phyloP scores from a whole-genome alignment of 2,329 filamentous ascomycete genomes.

The Aspergillus tamarii region DNA sequence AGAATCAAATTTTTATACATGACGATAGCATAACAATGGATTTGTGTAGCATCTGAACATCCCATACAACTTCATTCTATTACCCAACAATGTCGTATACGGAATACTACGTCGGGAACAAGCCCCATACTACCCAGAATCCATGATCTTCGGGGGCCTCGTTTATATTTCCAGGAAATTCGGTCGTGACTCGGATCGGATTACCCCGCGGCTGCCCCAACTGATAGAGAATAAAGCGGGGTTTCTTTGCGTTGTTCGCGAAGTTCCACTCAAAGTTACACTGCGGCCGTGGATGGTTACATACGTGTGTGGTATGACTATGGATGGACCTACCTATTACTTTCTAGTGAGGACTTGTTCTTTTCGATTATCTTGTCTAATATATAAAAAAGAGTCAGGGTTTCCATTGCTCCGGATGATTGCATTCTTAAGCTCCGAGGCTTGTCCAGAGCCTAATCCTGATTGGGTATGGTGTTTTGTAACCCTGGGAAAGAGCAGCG shows the following conservation, averaged over 20 bases:
- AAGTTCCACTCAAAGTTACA: neutral
- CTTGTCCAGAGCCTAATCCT: neutral
- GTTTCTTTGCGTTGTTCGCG: neutral
- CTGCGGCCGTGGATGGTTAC: slow-evolving; percentile 8
- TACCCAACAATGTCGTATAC: slow-evolving; percentile 17
- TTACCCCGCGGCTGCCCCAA: slow-evolving; percentile 11
- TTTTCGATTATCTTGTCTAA: neutral
- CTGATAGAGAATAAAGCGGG: slow-evolving; percentile 10
- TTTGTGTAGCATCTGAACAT: neutral
- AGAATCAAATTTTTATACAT: neutral
- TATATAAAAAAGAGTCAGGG: neutral
- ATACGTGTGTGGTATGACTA: slow-evolving; percentile 3
- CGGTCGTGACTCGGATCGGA: neutral
- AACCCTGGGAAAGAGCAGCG: neutral
- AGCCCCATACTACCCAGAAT: slow-evolving; percentile 8
- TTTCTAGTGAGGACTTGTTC: neutral
- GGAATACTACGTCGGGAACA: slow-evolving; percentile 14
- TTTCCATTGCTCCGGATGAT: neutral
- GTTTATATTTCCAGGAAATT: neutral
- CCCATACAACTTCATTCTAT: neutral
- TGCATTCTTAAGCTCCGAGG: neutral
- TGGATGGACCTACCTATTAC: neutral
- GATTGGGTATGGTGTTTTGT: neutral
- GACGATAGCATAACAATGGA: neutral
- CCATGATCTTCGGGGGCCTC: neutral